Base-by-base conservation (phyloP, 495 filamentous ascomycete species). In the Aspergillus asperescens region DNA sequence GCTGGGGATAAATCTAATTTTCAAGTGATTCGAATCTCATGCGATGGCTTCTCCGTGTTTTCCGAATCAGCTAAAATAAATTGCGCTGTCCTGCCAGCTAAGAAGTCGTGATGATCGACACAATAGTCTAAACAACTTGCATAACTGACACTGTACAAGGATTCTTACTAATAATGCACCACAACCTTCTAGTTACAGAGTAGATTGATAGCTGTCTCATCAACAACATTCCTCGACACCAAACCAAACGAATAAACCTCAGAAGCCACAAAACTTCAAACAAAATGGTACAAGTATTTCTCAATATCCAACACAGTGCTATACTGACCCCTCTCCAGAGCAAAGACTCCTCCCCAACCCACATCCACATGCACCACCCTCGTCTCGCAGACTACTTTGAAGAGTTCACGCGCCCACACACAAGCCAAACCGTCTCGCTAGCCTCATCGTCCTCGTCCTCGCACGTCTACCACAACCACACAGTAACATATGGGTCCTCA, bases 341-440 rank as follows among this genome's bases (percentile, higher is more conserved):
- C 70, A 94, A 92, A 82, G 93, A 98, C 77, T 87, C 87, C 51
- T 79, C 80, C 68, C 80, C 84, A 72, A 94, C 88, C 54, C 84
- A 92, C 73, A 71, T 97, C 55, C 93, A 98, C 82, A 85, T 96
- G 75, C 81, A 84, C 64, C 74, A 78, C 49, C 75, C 89, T 15
- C 81, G 82, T 57, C 78, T 89, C 62, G 93, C 90, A 50, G 92
- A 98, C 73, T 80, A 92, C 59, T 90, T 96, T 63, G 93, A 97
- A 78, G 88, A 92, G 66, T 90, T 90, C 59, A 73, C 68, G 1
- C 66, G 68, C 25, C 72, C 73, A 8, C 68, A 73, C 52, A 65
- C 68, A 28, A 67, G 66, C 32, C 50, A 56, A 23, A 52, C 55
- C 25, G 35, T 44, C 23, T 60, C 62, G 40, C 29, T 50, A 42